Evolutionary conservation across 2,329 filamentous ascomycete genomes (phyloP), one percentile per base, ranked within the genome.

Genomic region (Podosphaera fusca): DNA sequence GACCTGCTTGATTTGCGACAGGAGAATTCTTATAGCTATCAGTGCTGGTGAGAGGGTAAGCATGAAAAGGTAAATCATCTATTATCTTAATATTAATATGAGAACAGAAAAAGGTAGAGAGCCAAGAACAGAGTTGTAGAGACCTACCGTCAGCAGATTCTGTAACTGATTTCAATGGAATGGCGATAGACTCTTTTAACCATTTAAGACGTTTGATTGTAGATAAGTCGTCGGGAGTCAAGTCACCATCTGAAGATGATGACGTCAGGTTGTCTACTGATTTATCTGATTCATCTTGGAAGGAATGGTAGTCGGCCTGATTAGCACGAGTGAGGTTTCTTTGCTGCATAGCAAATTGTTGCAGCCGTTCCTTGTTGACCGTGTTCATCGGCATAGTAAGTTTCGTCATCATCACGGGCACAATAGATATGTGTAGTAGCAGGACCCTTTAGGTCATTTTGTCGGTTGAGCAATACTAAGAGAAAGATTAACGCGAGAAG

Each of bases 51-150:
- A 58, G 55, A 7, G 58, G 58, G 7, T 60, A 60, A 8, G 65
- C 58, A 40, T 64, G 63, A 56, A 62, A 66, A 1, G 64, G 64
- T 5, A 63, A 60, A 21, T 64, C 64, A 55, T 62, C 65, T 67
- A 10, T 49, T 2, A 38, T 3, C 14, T 14, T 5, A 9, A 40
- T 60, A 46, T 61, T 58, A 29, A 36, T 55, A 5, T 40, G 6
- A 21, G 14, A 29, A 38, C 46, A 10, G 36, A 10, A 51, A 51
- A n/a, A 31, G 42, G 5, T 21, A 10, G 10, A 31, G 38, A 55
- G 33, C 42, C 35, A 36, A n/a, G 31, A 14, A 40, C 35, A 8
- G 8, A 9, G 49, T 4, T 21, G 2, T 30, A 4, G 4, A 14
- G 10, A 60, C 61, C 60, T 60, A 66, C 65, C 58, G 36, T 65